Evolutionary conservation across 148 eudicot species (phyloP), one percentile per base, ranked within the genome.

Genomic region (Cornus florida): DNA sequence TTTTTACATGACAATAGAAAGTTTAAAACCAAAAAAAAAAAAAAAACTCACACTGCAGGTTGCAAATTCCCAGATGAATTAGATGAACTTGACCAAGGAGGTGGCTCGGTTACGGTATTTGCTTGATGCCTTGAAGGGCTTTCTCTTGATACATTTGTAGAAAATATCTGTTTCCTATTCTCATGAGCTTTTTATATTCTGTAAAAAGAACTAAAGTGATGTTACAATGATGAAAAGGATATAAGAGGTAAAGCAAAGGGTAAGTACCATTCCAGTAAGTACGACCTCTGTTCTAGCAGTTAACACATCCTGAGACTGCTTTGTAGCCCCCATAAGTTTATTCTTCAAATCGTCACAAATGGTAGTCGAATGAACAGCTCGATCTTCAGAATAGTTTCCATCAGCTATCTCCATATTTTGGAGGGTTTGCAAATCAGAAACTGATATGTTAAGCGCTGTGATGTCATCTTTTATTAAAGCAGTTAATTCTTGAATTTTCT

Each of bases 161-260:
- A 94, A 70, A 94, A 94, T 56, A 94, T 83, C 77, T 89, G 92
- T 81, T 87, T 91, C 85, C 98, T 89, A 76, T 73, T 89, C 83
- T 94, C 94, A 85, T 90, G 94, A 67, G 93, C 94, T 86, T 89
- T 94, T 94, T 75, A 94, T 90, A 82, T 90, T 92, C 98, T 94
- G 85, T 56, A 75, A 24, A 71, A 71, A 64, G 66, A 46, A 28
- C 14, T 31, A 73, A 73, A 28, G 19, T 5, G 22, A 17, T 62
- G 28, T 57, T 57, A 57, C 19, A 57, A 14, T 57, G 23, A 62
- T 62, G 23, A 62, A 17, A 62, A 62, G 66, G 8, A n/a, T 20
- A 13, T 62, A 46, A 50, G 14, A 3, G 70, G 13, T 46, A 50
- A 38, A 73, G 41, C 38, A 12, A 75, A 19, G 28, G 35, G 7